Base-by-base conservation (phyloP, 257 asterid genomes). In the Nicotiana tabacum region DNA sequence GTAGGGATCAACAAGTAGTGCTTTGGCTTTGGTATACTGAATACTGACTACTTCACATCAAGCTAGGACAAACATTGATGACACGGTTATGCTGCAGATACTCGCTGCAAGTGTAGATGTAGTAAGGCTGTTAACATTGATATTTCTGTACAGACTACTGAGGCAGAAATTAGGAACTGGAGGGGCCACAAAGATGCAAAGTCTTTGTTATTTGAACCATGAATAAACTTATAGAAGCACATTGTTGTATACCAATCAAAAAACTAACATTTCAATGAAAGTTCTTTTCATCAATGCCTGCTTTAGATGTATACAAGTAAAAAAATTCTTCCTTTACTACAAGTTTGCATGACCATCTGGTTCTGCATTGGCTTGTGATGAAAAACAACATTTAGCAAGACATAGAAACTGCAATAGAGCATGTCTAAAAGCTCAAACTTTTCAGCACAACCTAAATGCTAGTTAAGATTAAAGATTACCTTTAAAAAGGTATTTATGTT, bases 141-240 rank as follows among this genome's bases (percentile, higher is more conserved):
- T 37, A 74, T 74, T 46, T 74, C 39, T 74, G 80, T 74, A 48
- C 80, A 48, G 60, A 72, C 15, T 74, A 48, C 80, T 74, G 80
- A 74, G 62, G 43, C 62, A 48, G 61, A 74, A 46, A 46, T 21
- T 13, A 46, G 79, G 39, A 46, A 48, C 37, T 21, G 78, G 78
- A 12, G 58, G 27, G 78, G 7, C 24, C 3, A 46, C 13, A 24
- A 46, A 2, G 61, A 46, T 21, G 27, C 27, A 24, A 24, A 24
- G 27, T 24, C 27, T 24, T 24, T 24, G 27, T 24, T 6, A 35
- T 18, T 68, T 18, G 29, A 68, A 68, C 77, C 9, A 18, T 68
- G 55, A 70, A n/a, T 16, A 70, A 70, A 21, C 57, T 17, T 43
- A 24, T 24, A 24, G 27, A 24, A 24, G 27, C 27, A 46, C 80